A percentile compares a stretch with the other conserved stretches of the same genome.
Evolutionary conservation across 192 early-diverging fungal species (phyloP).

Genomic region (Backusella luteola): DNA sequence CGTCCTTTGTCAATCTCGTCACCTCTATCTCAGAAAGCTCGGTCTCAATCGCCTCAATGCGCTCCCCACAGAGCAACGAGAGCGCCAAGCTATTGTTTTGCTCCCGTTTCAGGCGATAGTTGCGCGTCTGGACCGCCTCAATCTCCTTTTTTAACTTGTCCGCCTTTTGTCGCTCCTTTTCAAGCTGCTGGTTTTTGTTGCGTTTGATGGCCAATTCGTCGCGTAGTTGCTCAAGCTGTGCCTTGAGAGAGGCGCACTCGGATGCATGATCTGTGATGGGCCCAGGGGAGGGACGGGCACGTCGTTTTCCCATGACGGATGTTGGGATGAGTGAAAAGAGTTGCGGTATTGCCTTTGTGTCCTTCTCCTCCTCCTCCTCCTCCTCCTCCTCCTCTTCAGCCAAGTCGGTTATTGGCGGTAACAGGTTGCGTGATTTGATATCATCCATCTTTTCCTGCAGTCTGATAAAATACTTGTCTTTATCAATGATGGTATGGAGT

Average conservation of each 20-base stretch:
- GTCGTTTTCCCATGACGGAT: neutral
- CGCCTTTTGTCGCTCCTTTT: neutral
- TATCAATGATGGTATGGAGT: neutral
- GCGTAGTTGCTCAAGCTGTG: neutral
- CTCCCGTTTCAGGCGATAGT: neutral
- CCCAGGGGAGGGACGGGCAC: too few species aligned
- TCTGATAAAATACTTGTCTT: neutral
- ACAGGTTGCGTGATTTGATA: neutral
- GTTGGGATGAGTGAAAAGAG: neutral
- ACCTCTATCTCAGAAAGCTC: neutral
- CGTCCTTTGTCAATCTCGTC: neutral
- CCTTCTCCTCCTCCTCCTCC: neutral
- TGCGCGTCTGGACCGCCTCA: neutral
- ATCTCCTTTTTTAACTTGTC: conserved; percentile 14
- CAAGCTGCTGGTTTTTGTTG: neutral
- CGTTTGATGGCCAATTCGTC: neutral
- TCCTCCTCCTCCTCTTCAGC: neutral
- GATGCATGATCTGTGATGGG: neutral
- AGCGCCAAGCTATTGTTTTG: neutral
- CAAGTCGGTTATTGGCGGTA: neutral
- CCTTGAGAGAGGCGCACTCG: neutral
- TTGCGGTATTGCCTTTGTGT: neutral
- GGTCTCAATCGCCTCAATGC: neutral
- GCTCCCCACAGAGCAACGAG: neutral
- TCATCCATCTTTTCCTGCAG: neutral